Base-by-base conservation (phyloP, 1,284 basidiomycete genomes). In the Ganoderma resinaceum region DNA sequence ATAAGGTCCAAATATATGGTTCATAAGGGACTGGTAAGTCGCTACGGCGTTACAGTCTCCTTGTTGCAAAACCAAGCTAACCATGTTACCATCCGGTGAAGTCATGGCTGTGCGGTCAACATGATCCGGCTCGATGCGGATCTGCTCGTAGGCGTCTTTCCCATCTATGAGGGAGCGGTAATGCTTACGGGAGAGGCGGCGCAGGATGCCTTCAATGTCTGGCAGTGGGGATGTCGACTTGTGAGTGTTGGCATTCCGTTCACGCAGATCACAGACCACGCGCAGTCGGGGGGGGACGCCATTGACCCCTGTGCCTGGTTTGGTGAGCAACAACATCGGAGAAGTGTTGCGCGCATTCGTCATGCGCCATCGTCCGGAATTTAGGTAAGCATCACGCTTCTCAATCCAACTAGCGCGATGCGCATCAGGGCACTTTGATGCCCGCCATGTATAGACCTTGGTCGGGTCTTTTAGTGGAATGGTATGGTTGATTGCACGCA, bases 391-490 rank as follows among this genome's bases (percentile, higher is more conserved):
- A 11, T 79, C 70, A 0, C 71, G 55, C 60, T 81, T 82, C 35
- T 74, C 71, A 0, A 58, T 55, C 78, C 78, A 81, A 7, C 70
- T 71, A 0, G 66, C 43, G 31, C 66, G 63, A 8, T 80, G 61
- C 3, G 78, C 73, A 20, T 81, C 77, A 2, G 79, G 75, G 63
- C 78, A 80, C 38, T 69, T 67, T 1, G 75, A 76, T 5, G 76
- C 76, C 11, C 78, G 65, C 70, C 75, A 81, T 0, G 66, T n/a
- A 46, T 81, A 81, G 0, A 76, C 66, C 40, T 77, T 77, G 0
- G 66, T 58, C 29, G 78, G 72, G 49, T 83, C 77, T 8, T 81
- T 79, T 4, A 83, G 46, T 0, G 80, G 81, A 3, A 83, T 82
- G 0, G 62, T 63, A 62, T 83, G 80, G 63, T 83, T 83, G 7